Base-by-base conservation (phyloP, 208 protist species). In the Naegleria lovaniensis region DNA sequence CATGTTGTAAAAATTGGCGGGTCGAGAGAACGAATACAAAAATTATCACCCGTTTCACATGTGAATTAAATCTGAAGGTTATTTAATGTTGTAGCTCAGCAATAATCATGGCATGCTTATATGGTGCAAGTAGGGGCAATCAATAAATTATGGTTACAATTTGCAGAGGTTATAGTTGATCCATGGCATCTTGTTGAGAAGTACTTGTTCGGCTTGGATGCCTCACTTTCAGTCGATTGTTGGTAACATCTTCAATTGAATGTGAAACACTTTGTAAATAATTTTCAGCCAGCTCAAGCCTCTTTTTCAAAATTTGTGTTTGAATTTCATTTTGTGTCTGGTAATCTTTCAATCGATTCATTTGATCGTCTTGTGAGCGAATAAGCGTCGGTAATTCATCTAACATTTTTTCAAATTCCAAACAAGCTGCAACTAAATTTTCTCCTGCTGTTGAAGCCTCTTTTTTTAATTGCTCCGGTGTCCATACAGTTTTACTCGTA, bases 341-440 rank as follows among this genome's bases (percentile, higher is more conserved):
- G 29, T 13, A 79, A 36, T 79, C 67, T 13, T 79, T 79, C 67
- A 79, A 36, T 36, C 29, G 5, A 29, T 79, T 29, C n/a, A 33
- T 79, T 79, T 79, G 67, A 79, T 79, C 29, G 0, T 79, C 67
- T 36, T 79, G 25, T 9, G 67, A 36, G 5, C 29, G 16, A 36
- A 79, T 79, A 36, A 79, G 25, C 7, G 29, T 36, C 7, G n/a
- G 67, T 79, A 79, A n/a, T 79, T 79, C 67, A 79, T 79, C 67
- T 36, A 79, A 79, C 67, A 79, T 79, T 36, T 79, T 79, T n/a
- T 79, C 67, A 79, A 79, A 79, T 36, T 79, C 67, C n/a, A 79
- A 29, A 79, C 67, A 79, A 79, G 67, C 67, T 36, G 16, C 29
- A 36, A 79, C 67, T 79, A 79, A 79, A 79, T 79, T 79, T 9